A percentile compares a stretch with the other conserved stretches of the same genome.
Evolutionary conservation across 805 yeast genomes (phyloP).

Genomic region (Sugiyamaella valdiviana): DNA sequence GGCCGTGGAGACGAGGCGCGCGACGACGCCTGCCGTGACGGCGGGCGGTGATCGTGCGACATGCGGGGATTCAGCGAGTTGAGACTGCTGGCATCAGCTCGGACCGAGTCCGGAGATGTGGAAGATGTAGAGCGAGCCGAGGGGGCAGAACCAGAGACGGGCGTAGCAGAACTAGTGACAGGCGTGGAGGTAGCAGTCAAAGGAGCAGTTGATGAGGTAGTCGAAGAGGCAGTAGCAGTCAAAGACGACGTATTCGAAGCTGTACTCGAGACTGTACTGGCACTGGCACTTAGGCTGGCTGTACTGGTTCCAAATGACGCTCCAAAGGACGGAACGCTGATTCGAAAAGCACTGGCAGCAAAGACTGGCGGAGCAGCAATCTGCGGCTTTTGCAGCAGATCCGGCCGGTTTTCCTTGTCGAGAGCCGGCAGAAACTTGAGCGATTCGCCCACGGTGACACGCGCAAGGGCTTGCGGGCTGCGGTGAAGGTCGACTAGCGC

Average conservation of each 20-base stretch:
- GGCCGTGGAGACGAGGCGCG: background rate
- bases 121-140: background rate
- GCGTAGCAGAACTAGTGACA: no score
- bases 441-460: background rate
- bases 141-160: no score
- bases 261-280: no score
- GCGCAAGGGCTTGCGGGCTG: background rate
- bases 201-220: background rate
- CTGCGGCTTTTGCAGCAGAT: background rate
- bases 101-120: background rate
- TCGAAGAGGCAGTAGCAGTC: background rate
- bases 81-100: background rate
- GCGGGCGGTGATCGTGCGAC: conserved; percentile 1
- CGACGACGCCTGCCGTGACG: background rate
- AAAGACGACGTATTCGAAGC: background rate
- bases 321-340: conserved; percentile 3
- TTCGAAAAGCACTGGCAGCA: conserved; percentile 4
- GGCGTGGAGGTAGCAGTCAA: no score
- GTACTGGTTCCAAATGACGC: no score
- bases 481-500: background rate
- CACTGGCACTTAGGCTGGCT: no score
- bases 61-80: background rate
- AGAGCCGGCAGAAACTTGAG: background rate
- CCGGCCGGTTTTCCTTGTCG: background rate
- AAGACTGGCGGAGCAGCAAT: background rate